Evolutionary conservation across 225 moss, liverwort and hornwort species (phyloP).

Genomic region (Polytrichum commune): DNA sequence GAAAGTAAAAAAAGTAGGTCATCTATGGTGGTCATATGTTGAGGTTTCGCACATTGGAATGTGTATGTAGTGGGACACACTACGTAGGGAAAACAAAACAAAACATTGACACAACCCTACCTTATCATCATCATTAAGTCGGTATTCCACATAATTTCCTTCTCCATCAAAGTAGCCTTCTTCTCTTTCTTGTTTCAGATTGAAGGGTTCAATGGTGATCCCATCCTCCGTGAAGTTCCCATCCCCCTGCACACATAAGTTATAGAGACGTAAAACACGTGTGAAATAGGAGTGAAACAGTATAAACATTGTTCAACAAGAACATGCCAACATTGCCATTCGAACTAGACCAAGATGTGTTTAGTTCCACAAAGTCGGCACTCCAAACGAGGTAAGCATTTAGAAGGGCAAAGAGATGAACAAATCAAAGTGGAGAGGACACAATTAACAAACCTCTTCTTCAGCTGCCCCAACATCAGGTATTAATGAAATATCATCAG

Average conservation of each 20-base stretch:
- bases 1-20: too few relatives aligned
- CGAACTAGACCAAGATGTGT: too few relatives aligned
- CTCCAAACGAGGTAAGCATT: not conserved
- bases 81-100: too few relatives aligned
- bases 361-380: not conserved
- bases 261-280: not conserved
- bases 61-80: too few relatives aligned
- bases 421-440: not conserved
- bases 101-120: conserved; percentile 18
- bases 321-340: too few relatives aligned
- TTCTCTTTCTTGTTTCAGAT: conserved; percentile 94
- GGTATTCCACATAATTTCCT: conserved; percentile 97
- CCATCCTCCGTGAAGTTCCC: conserved; percentile 82
- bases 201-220: conserved; percentile 88
- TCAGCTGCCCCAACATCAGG: conserved; percentile 67
- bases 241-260: conserved; percentile 43
- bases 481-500: conserved; percentile 64
- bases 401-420: not conserved
- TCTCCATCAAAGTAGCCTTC: conserved; percentile 92
- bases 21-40: too few relatives aligned
- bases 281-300: not conserved
- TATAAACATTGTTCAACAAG: too few relatives aligned
- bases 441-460: conserved; percentile 51
- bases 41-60: too few relatives aligned
- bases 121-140: conserved; percentile 72